phyloP scores from a whole-genome alignment of 768 basidiomycete genomes.

The Boletales sp. region DNA sequence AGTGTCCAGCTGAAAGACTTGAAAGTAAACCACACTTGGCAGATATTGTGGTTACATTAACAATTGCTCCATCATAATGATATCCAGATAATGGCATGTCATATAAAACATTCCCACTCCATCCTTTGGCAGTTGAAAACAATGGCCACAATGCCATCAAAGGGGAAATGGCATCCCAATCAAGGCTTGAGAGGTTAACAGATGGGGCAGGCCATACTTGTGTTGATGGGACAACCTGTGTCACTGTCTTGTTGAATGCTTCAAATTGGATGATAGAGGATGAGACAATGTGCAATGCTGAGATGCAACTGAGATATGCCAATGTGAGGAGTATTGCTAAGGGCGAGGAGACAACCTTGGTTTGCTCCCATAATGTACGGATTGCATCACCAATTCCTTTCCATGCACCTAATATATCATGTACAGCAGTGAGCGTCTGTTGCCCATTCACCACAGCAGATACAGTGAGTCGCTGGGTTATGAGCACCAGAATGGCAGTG shows the following conservation, averaged over 20 bases:
- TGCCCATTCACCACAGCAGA: background rate
- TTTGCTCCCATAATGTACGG: conserved; percentile 18
- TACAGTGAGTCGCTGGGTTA: conserved; percentile 13
- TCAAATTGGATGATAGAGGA: conserved; percentile 19
- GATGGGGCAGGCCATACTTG: background rate
- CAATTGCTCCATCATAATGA: conserved; percentile 5
- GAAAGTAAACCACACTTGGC: conserved; percentile 15
- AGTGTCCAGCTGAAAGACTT: background rate
- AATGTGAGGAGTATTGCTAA: background rate
- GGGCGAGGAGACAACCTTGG: conserved; percentile 6
- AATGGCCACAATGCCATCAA: background rate
- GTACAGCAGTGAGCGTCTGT: conserved; percentile 16
- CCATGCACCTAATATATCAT: conserved; percentile 20
- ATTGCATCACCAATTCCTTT: conserved; percentile 21
- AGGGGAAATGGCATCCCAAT: background rate
- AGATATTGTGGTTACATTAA: conserved; percentile 15
- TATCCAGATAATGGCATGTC: conserved; percentile 9
- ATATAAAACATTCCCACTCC: conserved; percentile 13
- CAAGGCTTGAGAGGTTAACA: background rate
- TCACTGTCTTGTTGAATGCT: conserved; percentile 8
- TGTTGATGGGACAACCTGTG: background rate
- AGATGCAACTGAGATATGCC: conserved; percentile 15
- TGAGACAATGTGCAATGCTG: conserved; percentile 21
- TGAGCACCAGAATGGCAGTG: conserved; percentile 10
- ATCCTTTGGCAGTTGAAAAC: conserved; percentile 5